Percentiles rank a stretch among this genome's conserved stretches.
phyloP scores from a whole-genome alignment of 768 basidiomycete genomes.

The Trametes cinnabarina region DNA sequence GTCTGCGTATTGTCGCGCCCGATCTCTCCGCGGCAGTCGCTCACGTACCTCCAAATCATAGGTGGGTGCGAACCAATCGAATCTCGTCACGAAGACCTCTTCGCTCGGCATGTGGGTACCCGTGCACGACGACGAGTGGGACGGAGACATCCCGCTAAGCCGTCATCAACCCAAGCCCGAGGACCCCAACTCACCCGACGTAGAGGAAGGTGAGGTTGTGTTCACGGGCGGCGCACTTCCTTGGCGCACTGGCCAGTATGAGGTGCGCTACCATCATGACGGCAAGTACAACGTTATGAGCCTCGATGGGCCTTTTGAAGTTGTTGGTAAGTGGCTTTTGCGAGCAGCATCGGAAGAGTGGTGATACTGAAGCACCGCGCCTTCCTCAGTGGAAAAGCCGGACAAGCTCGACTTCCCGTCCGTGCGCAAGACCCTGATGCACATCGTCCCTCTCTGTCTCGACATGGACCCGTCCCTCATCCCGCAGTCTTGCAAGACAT shows the following conservation, averaged over 20 bases:
- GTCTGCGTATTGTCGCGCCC: slow-evolving; percentile 10
- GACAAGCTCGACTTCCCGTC: slow-evolving; percentile 57
- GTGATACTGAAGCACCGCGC: not conserved
- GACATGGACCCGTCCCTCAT: slow-evolving; percentile 83
- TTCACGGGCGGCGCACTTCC: slow-evolving; percentile 82
- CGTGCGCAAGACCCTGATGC: slow-evolving; percentile 65
- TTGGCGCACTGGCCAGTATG: slow-evolving; percentile 84
- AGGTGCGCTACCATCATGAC: slow-evolving; percentile 93
- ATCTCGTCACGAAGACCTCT: slow-evolving; percentile 77
- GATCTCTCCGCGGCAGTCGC: not conserved
- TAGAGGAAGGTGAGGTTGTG: slow-evolving; percentile 59
- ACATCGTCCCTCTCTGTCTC: slow-evolving; percentile 81
- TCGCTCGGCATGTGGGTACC: slow-evolving; percentile 93
- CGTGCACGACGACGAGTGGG: slow-evolving; percentile 89
- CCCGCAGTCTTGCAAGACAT: slow-evolving; percentile 59
- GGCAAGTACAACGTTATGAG: slow-evolving; percentile 97
- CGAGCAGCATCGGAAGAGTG: not conserved
- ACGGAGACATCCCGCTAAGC: slow-evolving; percentile 74
- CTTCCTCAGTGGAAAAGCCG: slow-evolving; percentile 66
- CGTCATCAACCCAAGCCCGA: slow-evolving; percentile 35
- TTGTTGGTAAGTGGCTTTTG: slow-evolving; percentile 62
- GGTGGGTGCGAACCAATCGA: slow-evolving; percentile 87
- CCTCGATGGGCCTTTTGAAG: slow-evolving; percentile 79
- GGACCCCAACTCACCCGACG: slow-evolving; percentile 35
- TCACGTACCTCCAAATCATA: slow-evolving; percentile 24